Evolutionary conservation across 192 early-diverging fungal species (phyloP).

Genomic region (Mortierella claussenii): DNA sequence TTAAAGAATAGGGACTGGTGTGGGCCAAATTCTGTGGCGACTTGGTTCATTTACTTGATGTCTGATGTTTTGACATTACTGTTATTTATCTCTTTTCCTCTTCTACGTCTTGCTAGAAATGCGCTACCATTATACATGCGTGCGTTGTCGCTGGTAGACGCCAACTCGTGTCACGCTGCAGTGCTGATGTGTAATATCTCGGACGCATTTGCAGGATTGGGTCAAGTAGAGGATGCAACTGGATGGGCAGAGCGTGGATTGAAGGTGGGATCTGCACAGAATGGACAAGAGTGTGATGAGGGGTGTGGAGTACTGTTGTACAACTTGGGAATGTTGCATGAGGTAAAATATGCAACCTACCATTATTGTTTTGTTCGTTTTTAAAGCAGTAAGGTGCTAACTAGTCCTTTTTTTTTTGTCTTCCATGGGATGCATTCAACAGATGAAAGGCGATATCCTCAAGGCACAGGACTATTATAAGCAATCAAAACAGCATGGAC

Average conservation of each 20-base stretch:
- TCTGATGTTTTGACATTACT: background rate
- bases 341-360: no score
- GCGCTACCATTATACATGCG: slow-evolving; percentile 67
- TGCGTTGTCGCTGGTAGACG: slow-evolving; percentile 55
- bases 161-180: slow-evolving; percentile 59
- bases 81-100: background rate
- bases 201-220: slow-evolving; percentile 63
- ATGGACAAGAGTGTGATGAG: slow-evolving; percentile 60
- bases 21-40: no score
- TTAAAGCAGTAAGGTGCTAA: no score
- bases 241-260: slow-evolving; percentile 65
- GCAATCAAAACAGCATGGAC: slow-evolving; percentile 54
- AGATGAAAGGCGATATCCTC: slow-evolving; percentile 54
- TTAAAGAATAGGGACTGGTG: no score
- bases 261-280: slow-evolving; percentile 46
- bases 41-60: background rate
- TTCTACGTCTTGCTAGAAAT: no score
- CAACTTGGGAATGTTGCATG: slow-evolving; percentile 68
- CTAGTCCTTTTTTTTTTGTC: no score
- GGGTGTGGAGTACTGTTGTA: slow-evolving; percentile 63
- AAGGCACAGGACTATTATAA: slow-evolving; percentile 56
- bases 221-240: slow-evolving; percentile 60
- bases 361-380: no score
- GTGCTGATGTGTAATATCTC: slow-evolving; percentile 68
- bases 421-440: no score